phyloP scores from a whole-genome alignment of 2,329 filamentous ascomycete genomes.

The Beauveria varroae region DNA sequence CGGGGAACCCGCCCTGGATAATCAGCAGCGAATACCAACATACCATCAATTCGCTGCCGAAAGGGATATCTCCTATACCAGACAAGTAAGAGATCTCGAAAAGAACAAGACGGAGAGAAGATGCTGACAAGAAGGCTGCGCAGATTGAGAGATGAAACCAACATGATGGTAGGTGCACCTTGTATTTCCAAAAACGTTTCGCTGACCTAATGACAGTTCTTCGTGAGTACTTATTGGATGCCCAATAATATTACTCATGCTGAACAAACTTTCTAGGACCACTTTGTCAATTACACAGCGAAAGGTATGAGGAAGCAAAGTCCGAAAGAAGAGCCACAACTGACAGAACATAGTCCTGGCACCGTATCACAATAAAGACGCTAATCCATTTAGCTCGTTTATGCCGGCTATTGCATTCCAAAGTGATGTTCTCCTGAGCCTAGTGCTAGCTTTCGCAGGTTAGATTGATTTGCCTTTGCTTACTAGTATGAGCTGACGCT shows the following conservation, averaged over 20 bases:
- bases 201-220: conserved; percentile 33
- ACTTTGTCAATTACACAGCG: conserved; percentile 73
- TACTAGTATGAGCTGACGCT: conserved; percentile 3
- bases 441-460: conserved; percentile 70
- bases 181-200: not conserved
- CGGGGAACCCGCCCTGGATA: not conserved
- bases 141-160: conserved; percentile 63
- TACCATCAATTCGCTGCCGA: not conserved
- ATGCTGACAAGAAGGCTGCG: conserved; percentile 27
- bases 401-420: conserved; percentile 56
- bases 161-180: conserved; percentile 48
- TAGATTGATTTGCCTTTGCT: not conserved
- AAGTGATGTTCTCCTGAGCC: conserved; percentile 64
- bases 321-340: not conserved
- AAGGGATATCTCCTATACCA: not conserved
- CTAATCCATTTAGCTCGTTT: conserved; percentile 45
- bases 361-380: conserved; percentile 43
- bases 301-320: conserved; percentile 47
- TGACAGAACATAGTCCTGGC: conserved; percentile 37
- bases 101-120: not conserved
- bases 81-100: not conserved
- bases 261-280: conserved; percentile 30
- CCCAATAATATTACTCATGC: not conserved
- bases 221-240: conserved; percentile 28
- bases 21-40: not conserved